Conservation (phyloP, 2,329 filamentous ascomycete genomes). For the Fusarium penzigii region DNA sequence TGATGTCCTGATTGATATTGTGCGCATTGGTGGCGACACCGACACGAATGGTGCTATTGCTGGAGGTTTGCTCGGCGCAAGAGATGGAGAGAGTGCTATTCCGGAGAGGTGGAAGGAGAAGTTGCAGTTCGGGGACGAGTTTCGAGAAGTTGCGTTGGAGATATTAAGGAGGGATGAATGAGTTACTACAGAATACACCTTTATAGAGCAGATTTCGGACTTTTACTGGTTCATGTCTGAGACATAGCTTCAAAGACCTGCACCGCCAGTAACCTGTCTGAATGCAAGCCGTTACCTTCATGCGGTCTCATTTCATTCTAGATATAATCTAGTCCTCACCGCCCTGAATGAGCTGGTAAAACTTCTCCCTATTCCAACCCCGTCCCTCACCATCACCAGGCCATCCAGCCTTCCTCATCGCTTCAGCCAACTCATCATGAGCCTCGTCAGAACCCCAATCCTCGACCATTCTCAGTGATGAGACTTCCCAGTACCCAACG, state of each 20-base stretch:
- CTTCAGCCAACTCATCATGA: neutral
- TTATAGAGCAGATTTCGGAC: too few relatives aligned
- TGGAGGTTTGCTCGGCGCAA: constrained; percentile 46
- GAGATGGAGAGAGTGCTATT: constrained; percentile 44
- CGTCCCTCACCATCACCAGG: neutral
- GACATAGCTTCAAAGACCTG: too few relatives aligned
- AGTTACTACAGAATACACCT: too few relatives aligned
- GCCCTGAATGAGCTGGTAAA: too few relatives aligned
- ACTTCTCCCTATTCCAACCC: neutral
- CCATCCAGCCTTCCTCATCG: neutral
- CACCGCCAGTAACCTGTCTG: too few relatives aligned
- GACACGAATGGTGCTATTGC: constrained; percentile 50
- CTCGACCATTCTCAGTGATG: neutral
- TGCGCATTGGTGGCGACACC: constrained; percentile 45
- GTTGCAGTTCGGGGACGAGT: constrained; percentile 43
- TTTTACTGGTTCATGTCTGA: too few relatives aligned
- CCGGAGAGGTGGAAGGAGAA: constrained; percentile 41
- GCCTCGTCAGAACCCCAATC: neutral
- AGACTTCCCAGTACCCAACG: neutral
- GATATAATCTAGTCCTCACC: too few relatives aligned
- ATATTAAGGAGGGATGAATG: neutral
- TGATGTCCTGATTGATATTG: constrained; percentile 47
- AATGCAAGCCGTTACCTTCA: too few relatives aligned
- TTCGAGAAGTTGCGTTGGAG: constrained; percentile 21
- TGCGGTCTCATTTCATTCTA: too few relatives aligned